Conservation (phyloP, 345 rosid genomes). For the Hypericum perforatum region DNA sequence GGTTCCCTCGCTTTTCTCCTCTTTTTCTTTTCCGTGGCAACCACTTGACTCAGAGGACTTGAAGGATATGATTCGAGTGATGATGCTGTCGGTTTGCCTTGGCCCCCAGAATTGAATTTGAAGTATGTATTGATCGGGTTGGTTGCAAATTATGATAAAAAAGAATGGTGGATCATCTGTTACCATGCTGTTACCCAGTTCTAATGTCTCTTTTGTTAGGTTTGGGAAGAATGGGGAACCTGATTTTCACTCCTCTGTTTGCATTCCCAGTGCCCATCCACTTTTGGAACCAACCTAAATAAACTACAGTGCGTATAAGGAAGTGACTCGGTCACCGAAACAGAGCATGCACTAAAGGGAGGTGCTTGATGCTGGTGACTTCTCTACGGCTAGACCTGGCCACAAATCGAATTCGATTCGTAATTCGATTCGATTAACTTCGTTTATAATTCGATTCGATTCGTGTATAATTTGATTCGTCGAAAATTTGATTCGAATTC, state of each 20-base stretch:
- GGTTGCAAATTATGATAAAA: conserved; percentile 71
- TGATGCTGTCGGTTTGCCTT: conserved; percentile 17
- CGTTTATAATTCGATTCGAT: too few species aligned
- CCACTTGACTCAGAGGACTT: conserved; percentile 40
- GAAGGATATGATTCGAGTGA: conserved; percentile 51
- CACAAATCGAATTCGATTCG: too few species aligned
- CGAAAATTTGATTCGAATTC: too few species aligned
- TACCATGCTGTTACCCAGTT: conserved; percentile 30
- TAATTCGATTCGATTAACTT: too few species aligned
- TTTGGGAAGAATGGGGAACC: conserved; percentile 70
- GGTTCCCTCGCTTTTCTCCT: too few species aligned
- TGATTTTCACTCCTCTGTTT: conserved; percentile 72
- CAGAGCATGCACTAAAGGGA: conserved; percentile 68
- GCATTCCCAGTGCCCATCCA: conserved; percentile 93
- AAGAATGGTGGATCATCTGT: conserved; percentile 36
- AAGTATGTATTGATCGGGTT: conserved; percentile 70
- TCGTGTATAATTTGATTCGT: too few species aligned
- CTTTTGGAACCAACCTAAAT: conserved; percentile 55
- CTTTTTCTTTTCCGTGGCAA: too few species aligned
- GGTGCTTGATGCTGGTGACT: too few species aligned
- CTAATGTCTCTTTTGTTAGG: conserved; percentile 74
- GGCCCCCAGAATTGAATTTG: conserved; percentile 64
- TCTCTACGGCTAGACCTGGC: too few species aligned
- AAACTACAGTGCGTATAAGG: conserved; percentile 51
- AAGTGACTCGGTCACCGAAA: conserved; percentile 77